These are phyloP conservation scores for Pyrenophora tritici-repentis DNA, from an alignment of 2,329 filamentous ascomycete species.

Conservation along the genomic window DNA sequence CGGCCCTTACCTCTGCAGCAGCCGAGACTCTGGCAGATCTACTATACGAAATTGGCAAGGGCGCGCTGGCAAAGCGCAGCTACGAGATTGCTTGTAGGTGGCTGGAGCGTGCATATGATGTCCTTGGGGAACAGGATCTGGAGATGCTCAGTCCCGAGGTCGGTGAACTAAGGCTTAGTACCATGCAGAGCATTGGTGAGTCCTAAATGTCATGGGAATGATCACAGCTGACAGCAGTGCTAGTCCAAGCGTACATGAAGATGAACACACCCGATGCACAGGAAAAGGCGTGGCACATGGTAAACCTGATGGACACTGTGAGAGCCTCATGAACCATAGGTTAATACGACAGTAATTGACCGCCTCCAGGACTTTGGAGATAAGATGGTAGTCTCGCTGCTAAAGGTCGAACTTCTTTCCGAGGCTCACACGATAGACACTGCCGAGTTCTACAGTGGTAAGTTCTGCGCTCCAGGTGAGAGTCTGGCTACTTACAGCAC, in stretches of 20 bases:
- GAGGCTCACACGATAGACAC: conserved; percentile 43
- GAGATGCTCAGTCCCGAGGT: conserved; percentile 64
- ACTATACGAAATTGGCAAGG: conserved; percentile 73
- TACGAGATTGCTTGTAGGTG: conserved; percentile 67
- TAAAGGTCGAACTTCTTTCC: conserved; percentile 71
- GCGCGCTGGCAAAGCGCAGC: conserved; percentile 59
- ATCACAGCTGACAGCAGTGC: conserved; percentile 21
- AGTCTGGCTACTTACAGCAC: conserved; percentile 14
- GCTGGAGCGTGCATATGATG: conserved; percentile 69
- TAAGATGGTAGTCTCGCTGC: conserved; percentile 67
- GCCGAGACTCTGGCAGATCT: conserved; percentile 69
- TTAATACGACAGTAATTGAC: background rate
- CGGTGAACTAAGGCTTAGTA: conserved; percentile 67
- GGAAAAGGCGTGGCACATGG: conserved; percentile 60
- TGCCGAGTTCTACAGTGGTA: conserved; percentile 50
- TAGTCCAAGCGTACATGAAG: conserved; percentile 62
- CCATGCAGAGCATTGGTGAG: conserved; percentile 63
- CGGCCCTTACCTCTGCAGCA: conserved; percentile 53
- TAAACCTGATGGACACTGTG: conserved; percentile 65
- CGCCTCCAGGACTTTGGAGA: conserved; percentile 60
- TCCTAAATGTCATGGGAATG: background rate
- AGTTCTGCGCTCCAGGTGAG: background rate
- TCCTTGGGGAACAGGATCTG: conserved; percentile 61
- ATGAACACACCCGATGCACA: conserved; percentile 52
- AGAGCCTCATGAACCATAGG: background rate